A percentile compares a stretch with the other conserved stretches of the same genome.
Conservation (phyloP, 495 filamentous ascomycete genomes). For the Tetracladium marchalianum region DNA sequence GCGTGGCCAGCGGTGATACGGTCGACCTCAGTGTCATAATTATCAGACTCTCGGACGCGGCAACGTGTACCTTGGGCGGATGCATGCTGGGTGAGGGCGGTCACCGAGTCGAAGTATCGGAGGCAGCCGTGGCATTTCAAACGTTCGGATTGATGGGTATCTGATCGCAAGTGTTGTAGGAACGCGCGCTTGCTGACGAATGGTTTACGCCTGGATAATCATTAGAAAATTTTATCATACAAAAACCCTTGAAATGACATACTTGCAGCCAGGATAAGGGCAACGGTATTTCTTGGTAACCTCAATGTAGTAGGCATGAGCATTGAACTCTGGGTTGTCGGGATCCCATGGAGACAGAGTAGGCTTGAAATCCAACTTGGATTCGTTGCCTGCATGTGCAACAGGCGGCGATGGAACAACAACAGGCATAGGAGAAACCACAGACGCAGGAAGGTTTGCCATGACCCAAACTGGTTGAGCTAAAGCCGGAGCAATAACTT, state of each 20-base stretch:
- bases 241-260: conserved; percentile 13
- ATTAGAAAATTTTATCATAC: neutral
- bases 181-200: conserved; percentile 12
- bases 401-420: too few species aligned
- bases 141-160: conserved; percentile 15
- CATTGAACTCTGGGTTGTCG: conserved; percentile 21
- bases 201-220: conserved; percentile 22
- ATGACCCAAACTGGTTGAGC: too few species aligned
- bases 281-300: conserved; percentile 27
- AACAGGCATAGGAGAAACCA: too few species aligned
- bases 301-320: conserved; percentile 15
- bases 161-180: conserved; percentile 25
- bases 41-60: conserved; percentile 12
- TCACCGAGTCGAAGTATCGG: conserved; percentile 17
- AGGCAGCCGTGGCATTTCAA: conserved; percentile 26
- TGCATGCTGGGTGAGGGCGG: conserved; percentile 25
- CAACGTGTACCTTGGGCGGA: conserved; percentile 21
- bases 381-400: too few species aligned
- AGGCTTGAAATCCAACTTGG: too few species aligned
- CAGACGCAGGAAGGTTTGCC: too few species aligned
- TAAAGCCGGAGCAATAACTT: too few species aligned
- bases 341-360: conserved; percentile 19
- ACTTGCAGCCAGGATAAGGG: conserved; percentile 30
- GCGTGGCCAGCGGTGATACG: conserved; percentile 11
- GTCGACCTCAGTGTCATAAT: conserved; percentile 8